Conservation (phyloP, 2,329 filamentous ascomycete genomes). For the Talaromyces sp. region DNA sequence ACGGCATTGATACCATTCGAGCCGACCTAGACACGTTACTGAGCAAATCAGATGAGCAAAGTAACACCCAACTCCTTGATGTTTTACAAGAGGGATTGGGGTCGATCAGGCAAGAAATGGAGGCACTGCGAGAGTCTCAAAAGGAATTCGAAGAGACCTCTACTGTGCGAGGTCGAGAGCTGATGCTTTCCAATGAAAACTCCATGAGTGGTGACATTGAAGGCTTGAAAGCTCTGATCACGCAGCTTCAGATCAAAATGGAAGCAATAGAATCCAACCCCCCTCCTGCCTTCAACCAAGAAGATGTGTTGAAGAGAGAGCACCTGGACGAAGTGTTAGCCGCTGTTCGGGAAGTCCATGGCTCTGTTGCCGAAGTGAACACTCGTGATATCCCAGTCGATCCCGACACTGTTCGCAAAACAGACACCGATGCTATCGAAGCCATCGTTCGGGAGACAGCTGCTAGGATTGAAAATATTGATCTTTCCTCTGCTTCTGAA, state of each 20-base stretch:
- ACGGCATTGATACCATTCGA: conserved; percentile 69
- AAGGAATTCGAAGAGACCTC: conserved; percentile 46
- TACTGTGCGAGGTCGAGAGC: conserved; percentile 47
- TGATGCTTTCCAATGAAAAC: conserved; percentile 50
- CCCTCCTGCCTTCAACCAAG: conserved; percentile 27
- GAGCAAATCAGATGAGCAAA: conserved; percentile 75
- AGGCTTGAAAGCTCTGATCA: conserved; percentile 76
- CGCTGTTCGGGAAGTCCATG: conserved; percentile 49
- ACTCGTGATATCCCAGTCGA: conserved; percentile 33
- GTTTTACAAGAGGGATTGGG: conserved; percentile 78
- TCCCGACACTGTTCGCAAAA: conserved; percentile 60
- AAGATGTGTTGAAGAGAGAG: conserved; percentile 41
- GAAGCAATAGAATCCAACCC: conserved; percentile 61
- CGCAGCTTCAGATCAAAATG: conserved; percentile 76
- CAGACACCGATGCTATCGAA: conserved; percentile 87
- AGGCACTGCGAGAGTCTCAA: conserved; percentile 59
- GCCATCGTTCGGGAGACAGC: conserved; percentile 87
- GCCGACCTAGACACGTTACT: conserved; percentile 68
- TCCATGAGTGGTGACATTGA: conserved; percentile 67
- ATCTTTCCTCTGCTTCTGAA: conserved; percentile 54
- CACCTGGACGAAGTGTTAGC: conserved; percentile 43
- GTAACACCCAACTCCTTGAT: conserved; percentile 83
- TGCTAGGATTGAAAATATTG: conserved; percentile 75
- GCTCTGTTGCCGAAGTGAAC: conserved; percentile 49
- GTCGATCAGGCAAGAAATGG: conserved; percentile 69